Conservation (phyloP, 2,329 filamentous ascomycete genomes). For the Xylariaceae sp. region DNA sequence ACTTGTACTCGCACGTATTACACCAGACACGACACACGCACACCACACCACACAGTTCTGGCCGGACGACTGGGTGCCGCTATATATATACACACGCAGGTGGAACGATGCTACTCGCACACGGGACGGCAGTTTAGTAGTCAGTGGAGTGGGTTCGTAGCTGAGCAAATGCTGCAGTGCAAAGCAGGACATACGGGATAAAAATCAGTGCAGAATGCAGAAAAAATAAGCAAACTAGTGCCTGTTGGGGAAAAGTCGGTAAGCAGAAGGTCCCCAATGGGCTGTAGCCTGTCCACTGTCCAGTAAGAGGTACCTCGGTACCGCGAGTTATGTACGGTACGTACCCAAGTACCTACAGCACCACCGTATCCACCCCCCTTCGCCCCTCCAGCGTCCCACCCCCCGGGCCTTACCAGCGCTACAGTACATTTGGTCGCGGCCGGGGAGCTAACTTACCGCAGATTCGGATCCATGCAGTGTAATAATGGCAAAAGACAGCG, state of each 20-base stretch:
- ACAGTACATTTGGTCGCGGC: background rate
- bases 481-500: background rate
- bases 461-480: constrained; percentile 15
- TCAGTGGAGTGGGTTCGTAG: background rate
- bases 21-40: background rate
- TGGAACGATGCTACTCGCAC: background rate
- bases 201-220: background rate
- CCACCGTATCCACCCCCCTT: background rate
- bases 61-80: background rate
- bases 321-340: no score
- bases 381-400: background rate
- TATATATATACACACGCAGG: background rate
- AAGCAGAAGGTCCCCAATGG: background rate
- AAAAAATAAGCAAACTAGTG: background rate
- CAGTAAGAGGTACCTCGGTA: no score
- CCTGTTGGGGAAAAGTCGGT: background rate
- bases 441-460: constrained; percentile 13
- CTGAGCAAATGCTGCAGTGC: background rate
- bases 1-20: no score
- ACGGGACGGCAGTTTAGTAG: background rate
- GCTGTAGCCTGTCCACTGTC: no score
- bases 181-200: background rate
- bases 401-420: background rate
- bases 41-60: background rate
- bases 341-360: no score